Base-by-base conservation (phyloP, 2,329 filamentous ascomycete species). In the Pseudogymnoascus pannorum region DNA sequence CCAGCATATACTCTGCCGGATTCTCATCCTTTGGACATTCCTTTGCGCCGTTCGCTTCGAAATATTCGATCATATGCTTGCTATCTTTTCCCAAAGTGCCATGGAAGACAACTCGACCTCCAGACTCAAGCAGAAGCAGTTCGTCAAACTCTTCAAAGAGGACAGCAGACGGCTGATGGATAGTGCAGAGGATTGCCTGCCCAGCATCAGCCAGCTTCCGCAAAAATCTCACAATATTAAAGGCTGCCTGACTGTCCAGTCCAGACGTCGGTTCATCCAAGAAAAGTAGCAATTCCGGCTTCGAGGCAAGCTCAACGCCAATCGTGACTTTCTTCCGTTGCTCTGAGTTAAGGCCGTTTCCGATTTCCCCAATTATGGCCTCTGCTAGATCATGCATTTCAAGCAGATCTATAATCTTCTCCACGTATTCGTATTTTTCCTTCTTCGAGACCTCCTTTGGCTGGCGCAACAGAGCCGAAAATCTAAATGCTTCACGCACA, bases 241-340 rank as follows among this genome's bases (percentile, higher is more conserved):
- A 96, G 1, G 91, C 92, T 1, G 91, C 95, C 73, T 96, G 91
- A 2, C 85, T 86, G 75, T 96, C 92, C 16, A 96, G 84, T 78
- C 92, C 92, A 36, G 91, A 95, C 3, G 92, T 96, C 16, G 92
- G 93, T 74, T 97, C 92, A 69, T 96, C 92, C 48, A 96, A 84
- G 77, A 96, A 96, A 57, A 96, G 83, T 62, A 96, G 80, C 59
- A 96, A 80, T 48, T 90, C 85, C 5, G 92, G 92, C 77, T 93
- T 96, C 8, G 92, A 92, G 33, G 91, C 92, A 29, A 97, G 82
- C 73, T 97, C 92, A 24, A 96, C 91, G 73, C 91, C 92, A 65
- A 97, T 95, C 0, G 92, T 96, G 5, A 96, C 81, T 70, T 91
- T 88, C 74, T 86, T 86, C 54, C 83, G 78, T 72, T 87, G 83